A percentile compares a stretch with the other conserved stretches of the same genome.
Conservation (phyloP, 2,329 filamentous ascomycete genomes). For the Ophiosphaerella korrae region DNA sequence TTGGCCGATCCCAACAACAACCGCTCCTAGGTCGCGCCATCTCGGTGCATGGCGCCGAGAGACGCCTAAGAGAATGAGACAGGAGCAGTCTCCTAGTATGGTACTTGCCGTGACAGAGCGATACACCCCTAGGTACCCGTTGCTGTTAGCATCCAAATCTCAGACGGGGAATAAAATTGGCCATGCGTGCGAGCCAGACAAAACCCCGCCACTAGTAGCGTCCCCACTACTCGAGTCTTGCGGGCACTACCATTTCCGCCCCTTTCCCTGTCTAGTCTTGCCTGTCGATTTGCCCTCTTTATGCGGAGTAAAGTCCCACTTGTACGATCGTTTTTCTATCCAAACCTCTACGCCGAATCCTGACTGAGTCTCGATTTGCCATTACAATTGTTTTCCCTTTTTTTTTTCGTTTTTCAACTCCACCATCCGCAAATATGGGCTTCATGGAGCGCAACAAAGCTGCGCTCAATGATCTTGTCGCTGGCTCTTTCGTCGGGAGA, state of each 20-base stretch:
- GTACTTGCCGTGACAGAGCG: neutral
- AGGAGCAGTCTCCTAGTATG: neutral
- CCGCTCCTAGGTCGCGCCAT: neutral
- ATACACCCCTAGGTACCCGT: neutral
- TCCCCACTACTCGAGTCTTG: neutral
- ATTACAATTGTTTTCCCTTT: neutral
- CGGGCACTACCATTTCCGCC: slow-evolving; percentile 1
- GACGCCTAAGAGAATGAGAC: slow-evolving; percentile 7
- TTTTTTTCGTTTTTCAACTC: neutral
- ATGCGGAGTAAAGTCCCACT: neutral
- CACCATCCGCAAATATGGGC: slow-evolving; percentile 13
- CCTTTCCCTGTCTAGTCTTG: neutral
- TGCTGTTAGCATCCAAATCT: neutral
- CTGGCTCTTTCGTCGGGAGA: slow-evolving; percentile 40
- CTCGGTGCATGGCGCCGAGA: slow-evolving; percentile 8
- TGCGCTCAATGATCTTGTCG: slow-evolving; percentile 38
- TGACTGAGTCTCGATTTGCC: neutral
- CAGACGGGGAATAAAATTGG: neutral
- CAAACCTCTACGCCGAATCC: neutral
- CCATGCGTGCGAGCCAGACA: neutral
- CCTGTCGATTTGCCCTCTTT: neutral
- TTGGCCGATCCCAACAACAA: slow-evolving; percentile 3
- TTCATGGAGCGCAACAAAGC: slow-evolving; percentile 27
- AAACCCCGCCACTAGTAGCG: neutral
- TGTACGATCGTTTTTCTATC: neutral